Percentiles rank a stretch among this genome's conserved stretches.
Conservation (phyloP, 495 filamentous ascomycete species). For the Penicillium roqueforti region DNA sequence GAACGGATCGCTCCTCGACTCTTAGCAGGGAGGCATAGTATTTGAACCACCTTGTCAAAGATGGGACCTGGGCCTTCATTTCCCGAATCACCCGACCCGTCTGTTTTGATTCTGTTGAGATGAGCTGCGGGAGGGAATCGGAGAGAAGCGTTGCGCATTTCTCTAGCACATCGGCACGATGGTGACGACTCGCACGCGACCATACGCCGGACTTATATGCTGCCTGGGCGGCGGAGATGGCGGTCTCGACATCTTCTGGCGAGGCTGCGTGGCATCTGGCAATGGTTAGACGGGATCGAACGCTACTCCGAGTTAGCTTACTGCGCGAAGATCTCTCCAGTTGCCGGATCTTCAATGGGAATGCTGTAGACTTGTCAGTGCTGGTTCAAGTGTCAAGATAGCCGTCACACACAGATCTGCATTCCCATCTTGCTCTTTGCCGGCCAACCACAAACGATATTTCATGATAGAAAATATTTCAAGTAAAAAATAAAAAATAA, state of each 20-base stretch:
- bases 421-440: slow-evolving; percentile 6
- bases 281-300: background rate
- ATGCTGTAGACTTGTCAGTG: slow-evolving; percentile 12
- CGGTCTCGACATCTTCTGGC: slow-evolving; percentile 39
- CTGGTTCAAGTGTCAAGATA: background rate
- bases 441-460: slow-evolving; percentile 4
- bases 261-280: slow-evolving; percentile 43
- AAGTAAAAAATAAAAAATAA: background rate
- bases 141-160: slow-evolving; percentile 50
- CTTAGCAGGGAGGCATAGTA: slow-evolving; percentile 59
- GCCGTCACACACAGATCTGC: background rate
- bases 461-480: background rate
- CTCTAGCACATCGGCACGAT: slow-evolving; percentile 54
- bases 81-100: slow-evolving; percentile 61
- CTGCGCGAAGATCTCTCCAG: slow-evolving; percentile 19
- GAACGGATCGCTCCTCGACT: slow-evolving; percentile 55
- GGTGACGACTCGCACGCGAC: slow-evolving; percentile 50
- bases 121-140: slow-evolving; percentile 44
- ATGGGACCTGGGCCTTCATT: slow-evolving; percentile 60
- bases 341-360: slow-evolving; percentile 22
- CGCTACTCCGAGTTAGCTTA: background rate
- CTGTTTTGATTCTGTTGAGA: slow-evolving; percentile 55
- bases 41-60: slow-evolving; percentile 59
- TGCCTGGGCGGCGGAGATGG: slow-evolving; percentile 43
- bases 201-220: slow-evolving; percentile 54